Conservation (phyloP, 2,329 filamentous ascomycete species). For the Didymella pomorum region DNA sequence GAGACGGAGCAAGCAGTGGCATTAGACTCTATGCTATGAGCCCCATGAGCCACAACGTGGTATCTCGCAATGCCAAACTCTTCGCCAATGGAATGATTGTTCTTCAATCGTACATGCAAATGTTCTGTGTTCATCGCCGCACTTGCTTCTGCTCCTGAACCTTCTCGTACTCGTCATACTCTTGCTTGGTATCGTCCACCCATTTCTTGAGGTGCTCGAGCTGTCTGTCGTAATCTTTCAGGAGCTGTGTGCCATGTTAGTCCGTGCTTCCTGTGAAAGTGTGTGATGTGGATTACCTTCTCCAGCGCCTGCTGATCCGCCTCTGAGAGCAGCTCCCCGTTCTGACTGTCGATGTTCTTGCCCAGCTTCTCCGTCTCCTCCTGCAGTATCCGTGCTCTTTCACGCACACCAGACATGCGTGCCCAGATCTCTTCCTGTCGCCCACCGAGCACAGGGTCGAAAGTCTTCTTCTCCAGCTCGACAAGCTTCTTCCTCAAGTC, state of each 20-base stretch:
- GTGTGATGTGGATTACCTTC: slow-evolving; percentile 65
- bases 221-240: slow-evolving; percentile 84
- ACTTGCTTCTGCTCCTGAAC: slow-evolving; percentile 37
- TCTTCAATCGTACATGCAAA: slow-evolving; percentile 26
- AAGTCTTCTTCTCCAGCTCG: slow-evolving; percentile 71
- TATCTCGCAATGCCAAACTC: slow-evolving; percentile 29
- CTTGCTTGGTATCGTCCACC: slow-evolving; percentile 65
- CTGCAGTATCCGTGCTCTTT: slow-evolving; percentile 75
- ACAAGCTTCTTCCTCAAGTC: slow-evolving; percentile 76
- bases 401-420: slow-evolving; percentile 75
- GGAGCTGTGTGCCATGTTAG: slow-evolving; percentile 61
- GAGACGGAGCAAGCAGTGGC: slow-evolving; percentile 7
- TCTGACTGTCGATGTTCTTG: slow-evolving; percentile 55
- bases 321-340: slow-evolving; percentile 65
- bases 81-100: slow-evolving; percentile 26
- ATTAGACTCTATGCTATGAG: slow-evolving; percentile 14
- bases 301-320: slow-evolving; percentile 76
- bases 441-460: slow-evolving; percentile 77
- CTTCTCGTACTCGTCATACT: slow-evolving; percentile 64
- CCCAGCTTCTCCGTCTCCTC: slow-evolving; percentile 76
- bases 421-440: slow-evolving; percentile 88
- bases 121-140: slow-evolving; percentile 30
- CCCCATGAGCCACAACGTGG: slow-evolving; percentile 13
- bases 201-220: slow-evolving; percentile 76
- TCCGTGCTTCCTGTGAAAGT: not conserved